phyloP scores from a whole-genome alignment of 768 basidiomycete species.

The Kwoniella bestiolae region DNA sequence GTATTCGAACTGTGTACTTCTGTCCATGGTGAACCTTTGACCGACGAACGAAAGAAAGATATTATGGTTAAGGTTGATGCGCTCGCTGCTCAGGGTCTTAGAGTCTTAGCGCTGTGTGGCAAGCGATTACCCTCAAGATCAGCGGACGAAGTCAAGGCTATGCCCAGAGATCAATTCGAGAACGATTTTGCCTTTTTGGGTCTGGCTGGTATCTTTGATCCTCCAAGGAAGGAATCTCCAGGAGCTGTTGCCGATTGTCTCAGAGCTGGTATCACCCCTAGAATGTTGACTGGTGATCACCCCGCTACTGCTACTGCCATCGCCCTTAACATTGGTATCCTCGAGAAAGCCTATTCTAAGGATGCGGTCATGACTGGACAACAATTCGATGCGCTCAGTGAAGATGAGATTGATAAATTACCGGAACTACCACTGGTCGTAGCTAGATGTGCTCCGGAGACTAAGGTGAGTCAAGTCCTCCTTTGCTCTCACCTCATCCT shows the following conservation, averaged over 20 bases:
- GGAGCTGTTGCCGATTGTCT: slow-evolving; percentile 64
- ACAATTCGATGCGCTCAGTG: slow-evolving; percentile 64
- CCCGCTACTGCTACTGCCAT: slow-evolving; percentile 65
- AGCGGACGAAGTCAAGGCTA: slow-evolving; percentile 49
- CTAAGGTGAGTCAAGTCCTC: slow-evolving; percentile 41
- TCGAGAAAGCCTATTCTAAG: slow-evolving; percentile 50
- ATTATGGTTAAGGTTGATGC: slow-evolving; percentile 50
- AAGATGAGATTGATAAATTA: slow-evolving; percentile 63
- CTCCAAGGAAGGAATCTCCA: slow-evolving; percentile 64
- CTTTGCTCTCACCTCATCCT: not conserved
- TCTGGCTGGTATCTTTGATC: slow-evolving; percentile 65
- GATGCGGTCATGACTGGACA: slow-evolving; percentile 59
- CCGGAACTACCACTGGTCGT: slow-evolving; percentile 65
- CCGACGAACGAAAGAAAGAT: slow-evolving; percentile 41
- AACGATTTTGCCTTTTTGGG: slow-evolving; percentile 63
- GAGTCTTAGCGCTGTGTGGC: slow-evolving; percentile 59
- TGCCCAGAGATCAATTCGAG: slow-evolving; percentile 62
- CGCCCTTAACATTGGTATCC: slow-evolving; percentile 63
- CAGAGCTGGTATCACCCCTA: slow-evolving; percentile 63
- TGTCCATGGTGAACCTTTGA: slow-evolving; percentile 47
- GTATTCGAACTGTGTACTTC: slow-evolving; percentile 62
- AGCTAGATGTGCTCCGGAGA: slow-evolving; percentile 64
- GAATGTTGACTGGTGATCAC: slow-evolving; percentile 66
- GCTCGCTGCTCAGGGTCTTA: slow-evolving; percentile 59
- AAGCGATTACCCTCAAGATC: slow-evolving; percentile 53